phyloP scores from a whole-genome alignment of 106 monocot genomes.

The Phalaenopsis equestris region DNA sequence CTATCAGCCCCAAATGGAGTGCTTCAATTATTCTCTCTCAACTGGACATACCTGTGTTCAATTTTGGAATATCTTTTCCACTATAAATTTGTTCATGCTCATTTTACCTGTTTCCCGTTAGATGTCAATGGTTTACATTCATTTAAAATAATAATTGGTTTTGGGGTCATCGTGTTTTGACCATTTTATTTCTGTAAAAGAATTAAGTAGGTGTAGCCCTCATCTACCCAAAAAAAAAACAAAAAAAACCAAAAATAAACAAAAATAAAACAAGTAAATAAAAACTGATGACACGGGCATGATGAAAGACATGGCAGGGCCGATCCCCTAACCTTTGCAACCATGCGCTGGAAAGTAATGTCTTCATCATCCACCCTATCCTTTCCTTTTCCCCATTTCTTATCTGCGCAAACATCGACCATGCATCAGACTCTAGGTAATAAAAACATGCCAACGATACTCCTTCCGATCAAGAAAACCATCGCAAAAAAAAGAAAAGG shows the following conservation, averaged over 20 bases:
- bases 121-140: too few species aligned
- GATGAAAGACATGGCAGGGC: constrained; percentile 7
- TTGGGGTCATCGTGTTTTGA: neutral
- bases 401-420: constrained; percentile 13
- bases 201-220: neutral
- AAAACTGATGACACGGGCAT: neutral
- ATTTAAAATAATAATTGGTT: too few species aligned
- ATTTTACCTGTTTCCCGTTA: too few species aligned
- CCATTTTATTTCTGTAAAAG: neutral
- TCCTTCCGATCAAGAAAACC: neutral
- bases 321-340: constrained; percentile 32
- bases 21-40: too few species aligned
- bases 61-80: too few species aligned
- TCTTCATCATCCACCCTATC: constrained; percentile 29
- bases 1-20: too few species aligned
- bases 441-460: neutral
- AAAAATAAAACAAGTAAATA: too few species aligned
- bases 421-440: neutral
- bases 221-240: neutral
- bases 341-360: constrained; percentile 27
- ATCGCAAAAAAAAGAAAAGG: neutral
- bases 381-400: constrained; percentile 25
- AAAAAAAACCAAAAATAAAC: too few species aligned
- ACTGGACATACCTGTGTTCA: too few species aligned
- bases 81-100: too few species aligned